Base-by-base conservation (phyloP, 306 rosid species). In the Vigna unguiculata region DNA sequence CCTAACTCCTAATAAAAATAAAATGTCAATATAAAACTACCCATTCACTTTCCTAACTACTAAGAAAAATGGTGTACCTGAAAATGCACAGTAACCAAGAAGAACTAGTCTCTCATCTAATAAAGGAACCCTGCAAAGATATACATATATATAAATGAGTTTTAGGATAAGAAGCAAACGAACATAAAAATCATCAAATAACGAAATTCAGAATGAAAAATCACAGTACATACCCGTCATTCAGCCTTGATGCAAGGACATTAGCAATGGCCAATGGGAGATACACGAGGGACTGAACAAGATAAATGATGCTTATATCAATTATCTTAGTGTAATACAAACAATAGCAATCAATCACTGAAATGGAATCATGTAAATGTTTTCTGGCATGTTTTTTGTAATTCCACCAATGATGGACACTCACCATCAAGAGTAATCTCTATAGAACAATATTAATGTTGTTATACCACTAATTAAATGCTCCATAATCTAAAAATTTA, bases 261-360 rank as follows among this genome's bases (percentile, higher is more conserved):
- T 95, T 95, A 55, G 96, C 99, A 82, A 92, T 87, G 41, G 98
- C 98, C 19, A 91, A 80, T 13, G 99, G 99, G 41, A 92, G 97
- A 87, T 83, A 90, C 81, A 92, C 17, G 48, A 91, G 83, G 40
- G 99, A 91, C 99, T 92, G 91, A 58, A 85, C 46, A 81, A 49
- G 53, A 62, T 10, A 71, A 76, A 41, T 25, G 71, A 71, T 34
- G 41, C 47, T 34, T 48, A 32, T 51, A 78, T 79, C 71, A 82
- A 32, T 58, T 65, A 65, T 74, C 21, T 57, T 71, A 38, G 38
- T 67, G 60, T 14, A 32, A 25, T 46, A 28, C 53, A 73, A 62
- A 22, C 67, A 40, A 22, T 2, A 22, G 52, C 25, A 64, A 57
- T 28, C 10, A 51, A 70, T 63, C 59, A 49, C 65, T 46, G 22